Conservation (phyloP, 179 eudicot species). For the Beta macrorhiza region DNA sequence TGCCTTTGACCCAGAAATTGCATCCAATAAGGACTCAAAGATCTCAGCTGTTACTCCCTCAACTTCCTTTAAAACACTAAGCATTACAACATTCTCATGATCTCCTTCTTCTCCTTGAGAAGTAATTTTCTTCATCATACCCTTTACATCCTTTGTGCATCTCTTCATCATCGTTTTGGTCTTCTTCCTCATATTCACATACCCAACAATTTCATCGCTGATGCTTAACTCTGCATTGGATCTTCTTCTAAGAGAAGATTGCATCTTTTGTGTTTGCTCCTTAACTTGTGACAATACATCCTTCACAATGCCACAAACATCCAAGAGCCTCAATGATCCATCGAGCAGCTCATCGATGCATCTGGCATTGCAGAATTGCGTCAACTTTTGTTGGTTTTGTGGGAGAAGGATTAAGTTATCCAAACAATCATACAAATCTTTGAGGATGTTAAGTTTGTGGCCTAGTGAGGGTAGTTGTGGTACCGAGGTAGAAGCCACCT, state of each 20-base stretch:
- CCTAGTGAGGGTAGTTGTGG: conserved; percentile 27
- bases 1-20: conserved; percentile 28
- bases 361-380: conserved; percentile 13
- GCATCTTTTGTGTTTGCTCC: conserved; percentile 28
- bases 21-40: conserved; percentile 33
- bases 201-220: conserved; percentile 24
- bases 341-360: conserved; percentile 31
- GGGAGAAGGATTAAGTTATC: conserved; percentile 35
- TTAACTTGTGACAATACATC: conserved; percentile 34
- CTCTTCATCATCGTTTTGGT: conserved; percentile 23
- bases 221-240: conserved; percentile 24
- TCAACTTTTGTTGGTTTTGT: conserved; percentile 33
- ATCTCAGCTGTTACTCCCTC: conserved; percentile 32
- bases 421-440: conserved; percentile 33
- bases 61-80: conserved; percentile 31
- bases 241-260: conserved; percentile 36
- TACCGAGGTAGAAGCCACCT: conserved; percentile 27
- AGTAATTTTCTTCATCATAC: conserved; percentile 5
- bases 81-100: conserved; percentile 15
- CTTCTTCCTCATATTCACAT: conserved; percentile 33
- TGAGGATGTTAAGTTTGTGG: conserved; percentile 33
- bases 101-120: conserved; percentile 11
- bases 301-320: conserved; percentile 36
- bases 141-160: conserved; percentile 34
- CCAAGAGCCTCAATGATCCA: conserved; percentile 41